Evolutionary conservation across 148 eudicot genomes (phyloP).

Genomic region (Fagopyrum esculentum): DNA sequence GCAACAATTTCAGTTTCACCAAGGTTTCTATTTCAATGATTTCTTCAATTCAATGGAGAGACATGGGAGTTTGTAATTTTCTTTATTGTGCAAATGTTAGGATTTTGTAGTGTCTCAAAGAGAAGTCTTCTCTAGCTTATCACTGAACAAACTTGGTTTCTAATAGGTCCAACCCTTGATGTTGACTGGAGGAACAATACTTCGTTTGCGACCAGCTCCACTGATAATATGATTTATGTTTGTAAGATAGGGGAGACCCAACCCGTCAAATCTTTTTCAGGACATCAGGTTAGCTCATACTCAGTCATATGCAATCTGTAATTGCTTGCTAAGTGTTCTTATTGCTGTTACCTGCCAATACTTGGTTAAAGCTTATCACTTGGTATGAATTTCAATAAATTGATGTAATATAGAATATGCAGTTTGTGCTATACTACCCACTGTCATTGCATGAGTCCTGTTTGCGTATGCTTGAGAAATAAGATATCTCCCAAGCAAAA

Average conservation of each 20-base stretch:
- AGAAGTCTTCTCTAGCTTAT: not conserved
- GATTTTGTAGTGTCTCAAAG: not conserved
- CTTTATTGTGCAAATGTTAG: not conserved
- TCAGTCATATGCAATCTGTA: not conserved
- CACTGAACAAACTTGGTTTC: conserved; percentile 10
- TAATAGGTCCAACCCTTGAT: conserved; percentile 58
- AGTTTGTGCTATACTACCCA: not conserved
- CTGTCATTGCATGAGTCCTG: not conserved
- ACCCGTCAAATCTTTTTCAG: conserved; percentile 37
- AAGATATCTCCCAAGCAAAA: not conserved
- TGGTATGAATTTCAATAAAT: not conserved
- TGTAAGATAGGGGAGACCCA: conserved; percentile 55
- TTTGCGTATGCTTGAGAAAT: not conserved
- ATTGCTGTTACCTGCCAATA: not conserved
- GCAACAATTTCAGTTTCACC: conserved; percentile 67
- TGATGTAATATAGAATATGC: not conserved
- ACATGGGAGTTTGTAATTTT: conserved; percentile 11
- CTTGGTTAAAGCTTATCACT: not conserved
- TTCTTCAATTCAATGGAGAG: conserved; percentile 12
- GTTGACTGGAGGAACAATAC: conserved; percentile 62
- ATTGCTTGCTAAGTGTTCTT: not conserved
- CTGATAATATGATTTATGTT: conserved; percentile 57
- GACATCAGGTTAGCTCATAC: conserved; percentile 39
- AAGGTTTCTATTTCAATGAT: conserved; percentile 27
- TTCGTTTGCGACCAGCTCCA: conserved; percentile 59